Evolutionary conservation across 2,329 filamentous ascomycete genomes (phyloP).

Genomic region (Colletotrichum tropicale): DNA sequence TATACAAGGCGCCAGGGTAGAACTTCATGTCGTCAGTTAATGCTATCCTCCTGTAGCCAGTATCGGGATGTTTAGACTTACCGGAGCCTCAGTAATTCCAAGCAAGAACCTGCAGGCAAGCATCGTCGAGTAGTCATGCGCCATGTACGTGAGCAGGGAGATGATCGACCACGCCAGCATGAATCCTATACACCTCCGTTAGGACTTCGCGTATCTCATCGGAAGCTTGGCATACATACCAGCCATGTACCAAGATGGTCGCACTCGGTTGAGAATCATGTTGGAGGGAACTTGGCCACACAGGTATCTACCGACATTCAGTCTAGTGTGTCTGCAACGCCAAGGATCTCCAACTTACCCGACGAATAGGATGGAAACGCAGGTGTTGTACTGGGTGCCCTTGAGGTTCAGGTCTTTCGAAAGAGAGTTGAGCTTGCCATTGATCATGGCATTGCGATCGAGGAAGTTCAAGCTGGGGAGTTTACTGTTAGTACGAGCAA

Average conservation of each 20-base stretch:
- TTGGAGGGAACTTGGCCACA: conserved; percentile 32
- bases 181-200: conserved; percentile 1
- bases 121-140: conserved; percentile 8
- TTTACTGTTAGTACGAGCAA: neutral
- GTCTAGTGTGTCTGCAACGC: neutral
- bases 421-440: conserved; percentile 30
- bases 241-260: conserved; percentile 24
- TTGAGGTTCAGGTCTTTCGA: conserved; percentile 30
- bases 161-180: conserved; percentile 19
- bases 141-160: conserved; percentile 21
- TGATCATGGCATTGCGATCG: conserved; percentile 34
- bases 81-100: conserved; percentile 21
- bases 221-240: neutral
- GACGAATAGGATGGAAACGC: conserved; percentile 22
- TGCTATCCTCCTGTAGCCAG: neutral
- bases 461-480: conserved; percentile 24
- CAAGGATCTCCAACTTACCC: neutral
- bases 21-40: neutral
- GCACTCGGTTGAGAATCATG: conserved; percentile 35
- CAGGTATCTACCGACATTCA: conserved; percentile 5
- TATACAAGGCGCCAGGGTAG: conserved; percentile 22
- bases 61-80: neutral
- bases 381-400: conserved; percentile 33
- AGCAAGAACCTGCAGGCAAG: conserved; percentile 22
- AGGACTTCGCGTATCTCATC: neutral